These are phyloP conservation scores for Colletotrichum horii DNA, from an alignment of 2,329 filamentous ascomycete species.

Conservation along the genomic window DNA sequence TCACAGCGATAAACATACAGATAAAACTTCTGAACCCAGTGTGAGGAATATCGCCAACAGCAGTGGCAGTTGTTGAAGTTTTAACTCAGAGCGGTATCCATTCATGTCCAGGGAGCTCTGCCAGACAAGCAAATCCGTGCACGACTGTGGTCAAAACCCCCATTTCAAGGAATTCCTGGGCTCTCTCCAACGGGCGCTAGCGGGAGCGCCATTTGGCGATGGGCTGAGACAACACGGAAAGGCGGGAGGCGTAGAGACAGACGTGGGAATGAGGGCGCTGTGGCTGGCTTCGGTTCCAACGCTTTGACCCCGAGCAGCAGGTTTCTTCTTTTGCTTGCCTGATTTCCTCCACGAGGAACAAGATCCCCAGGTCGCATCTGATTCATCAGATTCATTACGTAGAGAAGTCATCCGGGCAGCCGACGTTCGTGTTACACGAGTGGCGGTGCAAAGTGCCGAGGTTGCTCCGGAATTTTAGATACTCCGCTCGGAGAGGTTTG, in stretches of 20 bases:
- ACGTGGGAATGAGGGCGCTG: not conserved
- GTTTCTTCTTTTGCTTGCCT: not conserved
- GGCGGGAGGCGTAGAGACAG: not conserved
- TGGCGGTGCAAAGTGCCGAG: not conserved
- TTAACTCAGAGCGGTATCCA: too few species aligned
- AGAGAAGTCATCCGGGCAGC: not conserved
- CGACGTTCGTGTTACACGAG: not conserved
- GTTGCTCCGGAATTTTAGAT: not conserved
- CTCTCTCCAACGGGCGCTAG: not conserved
- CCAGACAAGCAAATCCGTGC: too few species aligned
- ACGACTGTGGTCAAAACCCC: not conserved
- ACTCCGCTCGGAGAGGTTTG: not conserved
- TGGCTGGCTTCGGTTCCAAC: not conserved
- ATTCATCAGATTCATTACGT: not conserved
- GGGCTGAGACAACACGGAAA: not conserved
- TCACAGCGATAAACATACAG: too few species aligned
- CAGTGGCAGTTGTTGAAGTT: too few species aligned
- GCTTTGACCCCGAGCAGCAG: not conserved
- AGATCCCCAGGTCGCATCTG: too few species aligned
- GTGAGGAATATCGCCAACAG: too few species aligned
- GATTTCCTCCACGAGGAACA: not conserved
- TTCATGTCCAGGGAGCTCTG: too few species aligned
- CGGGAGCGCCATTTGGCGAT: not conserved
- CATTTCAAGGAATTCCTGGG: not conserved
- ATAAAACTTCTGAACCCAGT: too few species aligned